phyloP scores from a whole-genome alignment of 2,329 filamentous ascomycete genomes.

The Sporothrix luriei region DNA sequence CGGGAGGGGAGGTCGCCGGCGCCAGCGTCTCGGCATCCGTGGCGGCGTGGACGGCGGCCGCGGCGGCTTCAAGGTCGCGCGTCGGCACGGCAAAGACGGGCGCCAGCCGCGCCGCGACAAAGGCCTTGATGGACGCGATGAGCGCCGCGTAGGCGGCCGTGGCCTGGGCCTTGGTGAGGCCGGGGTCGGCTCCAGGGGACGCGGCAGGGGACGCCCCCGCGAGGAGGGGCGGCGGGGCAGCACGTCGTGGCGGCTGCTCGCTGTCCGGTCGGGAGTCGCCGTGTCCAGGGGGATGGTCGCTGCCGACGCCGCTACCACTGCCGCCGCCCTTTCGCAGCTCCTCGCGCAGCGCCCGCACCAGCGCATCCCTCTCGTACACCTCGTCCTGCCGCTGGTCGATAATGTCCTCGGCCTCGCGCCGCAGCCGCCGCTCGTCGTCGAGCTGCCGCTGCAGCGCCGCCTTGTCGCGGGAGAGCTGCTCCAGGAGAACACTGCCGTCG shows the following conservation, averaged over 20 bases:
- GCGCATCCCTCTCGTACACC: not conserved
- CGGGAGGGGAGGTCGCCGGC: not conserved
- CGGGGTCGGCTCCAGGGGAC: not conserved
- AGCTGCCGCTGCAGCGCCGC: not conserved
- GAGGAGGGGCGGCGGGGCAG: not conserved
- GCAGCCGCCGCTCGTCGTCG: slow-evolving; percentile 22
- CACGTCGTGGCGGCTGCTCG: too few relatives aligned
- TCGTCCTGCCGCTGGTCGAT: slow-evolving; percentile 29
- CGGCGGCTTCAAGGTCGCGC: not conserved
- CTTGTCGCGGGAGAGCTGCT: not conserved
- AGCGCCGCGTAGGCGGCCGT: slow-evolving; percentile 1
- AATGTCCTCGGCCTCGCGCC: slow-evolving; percentile 24
- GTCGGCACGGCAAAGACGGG: not conserved
- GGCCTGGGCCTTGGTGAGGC: not conserved
- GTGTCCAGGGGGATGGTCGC: too few relatives aligned
- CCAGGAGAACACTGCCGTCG: not conserved
- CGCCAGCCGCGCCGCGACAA: not conserved
- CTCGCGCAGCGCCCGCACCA: not conserved
- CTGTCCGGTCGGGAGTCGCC: too few relatives aligned
- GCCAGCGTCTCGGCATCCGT: too few relatives aligned
- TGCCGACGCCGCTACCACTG: too few relatives aligned
- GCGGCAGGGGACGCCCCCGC: too few relatives aligned
- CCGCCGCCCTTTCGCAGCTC: not conserved
- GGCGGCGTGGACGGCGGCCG: not conserved
- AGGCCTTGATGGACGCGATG: not conserved